Base-by-base conservation (phyloP, 768 basidiomycete genomes). In the Suillus variegatus region DNA sequence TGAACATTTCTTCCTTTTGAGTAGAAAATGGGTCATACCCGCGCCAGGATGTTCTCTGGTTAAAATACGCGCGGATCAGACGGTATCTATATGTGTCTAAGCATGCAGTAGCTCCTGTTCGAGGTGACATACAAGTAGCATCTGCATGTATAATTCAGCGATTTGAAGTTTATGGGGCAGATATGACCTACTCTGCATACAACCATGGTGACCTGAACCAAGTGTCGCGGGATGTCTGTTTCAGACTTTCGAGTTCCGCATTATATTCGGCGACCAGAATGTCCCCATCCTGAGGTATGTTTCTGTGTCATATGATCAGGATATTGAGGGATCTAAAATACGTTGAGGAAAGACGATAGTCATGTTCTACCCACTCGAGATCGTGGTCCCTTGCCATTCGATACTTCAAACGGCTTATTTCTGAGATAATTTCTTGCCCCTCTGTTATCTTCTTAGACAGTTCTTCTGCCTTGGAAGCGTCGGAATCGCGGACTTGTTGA, bases 171-270 rank as follows among this genome's bases (percentile, higher is more conserved):
- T 60, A 62, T n/a, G 25, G 13, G 36, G 38, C 28, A 66, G 60
- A 63, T 46, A 65, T 66, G 72, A 78, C 91, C 69, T 80, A 97
- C 90, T 98, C 97, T 64, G 95, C 94, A 75, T 84, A 98, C n/a
- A 99, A 83, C 97, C 97, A 99, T 1, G 95, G 94, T 6, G 93
- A 88, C 9, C 86, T 91, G 73, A 94, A 95, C 97, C 97, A 99
- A 0, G 90, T 92, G 66, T 88, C 83, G 70, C 82, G 81, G 4
- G 76, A 74, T 1, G 80, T 74, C 35, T 79, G 75, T 0, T 79
- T 78, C 2, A 92, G 82, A 0, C 76, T 74, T 6, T 75, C 75
- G 14, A 99, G 81, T 67, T 94, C 90, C 0, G 78, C 70, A 69
- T 99, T 98, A 79, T 95, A 99, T n/a, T 82, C 77, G 0, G 86